A percentile compares a stretch with the other conserved stretches of the same genome.
Conservation (phyloP, 2,329 filamentous ascomycete species). For the Nigrograna mackinnonii region DNA sequence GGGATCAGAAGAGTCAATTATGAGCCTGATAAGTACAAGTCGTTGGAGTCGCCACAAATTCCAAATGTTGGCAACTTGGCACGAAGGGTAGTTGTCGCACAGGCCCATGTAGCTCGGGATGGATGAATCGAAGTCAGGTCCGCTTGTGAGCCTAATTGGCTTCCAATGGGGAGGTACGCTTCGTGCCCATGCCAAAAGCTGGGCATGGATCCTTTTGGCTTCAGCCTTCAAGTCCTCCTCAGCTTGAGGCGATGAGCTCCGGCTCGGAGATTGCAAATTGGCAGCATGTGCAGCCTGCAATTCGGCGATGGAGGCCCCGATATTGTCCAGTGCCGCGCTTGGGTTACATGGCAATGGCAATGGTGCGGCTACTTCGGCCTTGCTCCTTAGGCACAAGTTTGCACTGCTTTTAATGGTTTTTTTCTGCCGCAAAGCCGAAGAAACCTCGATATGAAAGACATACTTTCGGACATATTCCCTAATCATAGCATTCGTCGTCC, state of each 20-base stretch:
- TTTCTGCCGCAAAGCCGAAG: not conserved
- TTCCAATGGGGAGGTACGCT: conserved; percentile 1
- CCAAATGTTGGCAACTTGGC: conserved; percentile 6
- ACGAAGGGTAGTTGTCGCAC: conserved; percentile 6
- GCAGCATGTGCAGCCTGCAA: not conserved
- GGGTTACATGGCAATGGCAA: not conserved
- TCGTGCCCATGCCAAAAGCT: conserved; percentile 5
- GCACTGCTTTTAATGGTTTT: not conserved
- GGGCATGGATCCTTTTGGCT: conserved; percentile 2
- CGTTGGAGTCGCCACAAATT: conserved; percentile 6
- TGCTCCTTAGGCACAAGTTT: not conserved
- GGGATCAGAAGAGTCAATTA: too few species aligned
- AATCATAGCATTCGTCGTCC: not conserved
- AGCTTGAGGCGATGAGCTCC: too few species aligned
- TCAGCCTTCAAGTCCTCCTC: conserved; percentile 3
- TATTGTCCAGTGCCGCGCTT: not conserved
- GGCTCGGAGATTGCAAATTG: too few species aligned
- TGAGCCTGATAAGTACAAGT: conserved; percentile 2
- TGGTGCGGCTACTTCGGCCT: not conserved
- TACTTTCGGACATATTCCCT: not conserved
- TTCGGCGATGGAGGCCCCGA: not conserved
- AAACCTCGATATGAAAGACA: not conserved
- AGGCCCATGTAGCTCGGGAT: conserved; percentile 1
- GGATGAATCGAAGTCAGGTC: not conserved
- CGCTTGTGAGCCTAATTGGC: not conserved